A percentile compares a stretch with the other conserved stretches of the same genome.
These are phyloP conservation scores for barrel medic (Medicago truncatula) DNA, from an alignment of 306 rosid species.

Conservation along the genomic window DNA sequence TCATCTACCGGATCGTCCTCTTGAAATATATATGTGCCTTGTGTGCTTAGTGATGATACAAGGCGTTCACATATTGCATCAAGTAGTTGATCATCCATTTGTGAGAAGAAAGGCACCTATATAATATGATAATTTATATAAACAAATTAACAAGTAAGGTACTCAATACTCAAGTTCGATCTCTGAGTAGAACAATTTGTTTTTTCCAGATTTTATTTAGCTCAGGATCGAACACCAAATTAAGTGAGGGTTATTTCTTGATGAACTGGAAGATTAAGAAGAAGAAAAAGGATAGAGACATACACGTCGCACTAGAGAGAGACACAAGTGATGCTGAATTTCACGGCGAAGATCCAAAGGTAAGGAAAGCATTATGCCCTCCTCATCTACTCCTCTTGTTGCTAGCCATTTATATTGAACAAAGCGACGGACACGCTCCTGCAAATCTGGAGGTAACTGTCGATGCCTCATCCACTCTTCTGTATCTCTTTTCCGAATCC, in stretches of 20 bases:
- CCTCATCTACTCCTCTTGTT: constrained; percentile 93
- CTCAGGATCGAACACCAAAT: background rate
- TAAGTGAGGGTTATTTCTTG: background rate
- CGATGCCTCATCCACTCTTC: constrained; percentile 99
- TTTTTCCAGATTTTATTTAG: background rate
- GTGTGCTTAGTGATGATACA: constrained; percentile 72
- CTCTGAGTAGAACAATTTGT: background rate
- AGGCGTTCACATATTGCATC: constrained; percentile 94
- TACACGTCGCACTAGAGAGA: constrained; percentile 87
- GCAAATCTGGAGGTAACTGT: constrained; percentile 74
- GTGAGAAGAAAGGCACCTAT: constrained; percentile 92
- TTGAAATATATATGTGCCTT: constrained; percentile 72
- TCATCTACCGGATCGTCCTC: constrained; percentile 85
- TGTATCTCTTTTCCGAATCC: constrained; percentile 77
- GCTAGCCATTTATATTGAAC: constrained; percentile 87
- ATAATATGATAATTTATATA: background rate
- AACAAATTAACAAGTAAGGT: constrained; percentile 19
- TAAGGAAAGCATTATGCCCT: constrained; percentile 67
- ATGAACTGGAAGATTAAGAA: constrained; percentile 3
- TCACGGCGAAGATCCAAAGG: constrained; percentile 88
- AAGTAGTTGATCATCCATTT: constrained; percentile 95
- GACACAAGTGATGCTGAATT: constrained; percentile 85
- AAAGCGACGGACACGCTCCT: constrained; percentile 78
- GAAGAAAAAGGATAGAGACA: constrained; percentile 21
- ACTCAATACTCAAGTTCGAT: background rate